These are phyloP conservation scores for Penicillium sp. DNA, from an alignment of 2,329 filamentous ascomycete genomes.

Conservation along the genomic window DNA sequence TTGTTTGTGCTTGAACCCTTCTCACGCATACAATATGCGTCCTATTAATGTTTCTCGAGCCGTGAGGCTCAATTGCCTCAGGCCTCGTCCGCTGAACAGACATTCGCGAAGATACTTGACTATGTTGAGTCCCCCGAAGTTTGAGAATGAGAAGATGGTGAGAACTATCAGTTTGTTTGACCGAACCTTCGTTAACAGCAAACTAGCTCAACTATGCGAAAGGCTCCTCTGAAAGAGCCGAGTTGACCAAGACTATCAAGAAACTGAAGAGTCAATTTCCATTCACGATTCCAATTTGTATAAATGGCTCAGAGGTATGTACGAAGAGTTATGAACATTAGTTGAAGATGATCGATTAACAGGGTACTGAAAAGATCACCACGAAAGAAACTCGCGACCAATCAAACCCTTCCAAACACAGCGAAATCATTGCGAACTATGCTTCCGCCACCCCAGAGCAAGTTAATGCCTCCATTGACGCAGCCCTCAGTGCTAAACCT, in stretches of 20 bases:
- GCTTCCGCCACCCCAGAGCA: conserved; percentile 18
- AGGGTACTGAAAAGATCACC: conserved; percentile 10
- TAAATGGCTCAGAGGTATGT: conserved; percentile 19
- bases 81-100: conserved; percentile 1
- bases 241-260: conserved; percentile 18
- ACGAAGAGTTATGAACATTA: not conserved
- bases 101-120: conserved; percentile 13
- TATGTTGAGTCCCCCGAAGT: conserved; percentile 25
- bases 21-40: conserved; percentile 7
- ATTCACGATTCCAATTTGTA: conserved; percentile 17
- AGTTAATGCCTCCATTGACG: conserved; percentile 18
- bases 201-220: conserved; percentile 19
- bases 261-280: conserved; percentile 19
- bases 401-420: conserved; percentile 22
- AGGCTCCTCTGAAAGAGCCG: conserved; percentile 16
- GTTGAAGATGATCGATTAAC: not conserved
- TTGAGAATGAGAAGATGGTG: conserved; percentile 29
- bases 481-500: conserved; percentile 20
- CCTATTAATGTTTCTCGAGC: conserved; percentile 9
- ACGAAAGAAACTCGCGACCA: conserved; percentile 20
- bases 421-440: conserved; percentile 26
- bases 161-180: not conserved
- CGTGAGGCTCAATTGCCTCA: conserved; percentile 6
- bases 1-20: not conserved
- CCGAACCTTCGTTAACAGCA: not conserved